Percentiles rank a stretch among this genome's conserved stretches.
Conservation (phyloP, 1,284 basidiomycete species). For the Ceratobasidium sp. region DNA sequence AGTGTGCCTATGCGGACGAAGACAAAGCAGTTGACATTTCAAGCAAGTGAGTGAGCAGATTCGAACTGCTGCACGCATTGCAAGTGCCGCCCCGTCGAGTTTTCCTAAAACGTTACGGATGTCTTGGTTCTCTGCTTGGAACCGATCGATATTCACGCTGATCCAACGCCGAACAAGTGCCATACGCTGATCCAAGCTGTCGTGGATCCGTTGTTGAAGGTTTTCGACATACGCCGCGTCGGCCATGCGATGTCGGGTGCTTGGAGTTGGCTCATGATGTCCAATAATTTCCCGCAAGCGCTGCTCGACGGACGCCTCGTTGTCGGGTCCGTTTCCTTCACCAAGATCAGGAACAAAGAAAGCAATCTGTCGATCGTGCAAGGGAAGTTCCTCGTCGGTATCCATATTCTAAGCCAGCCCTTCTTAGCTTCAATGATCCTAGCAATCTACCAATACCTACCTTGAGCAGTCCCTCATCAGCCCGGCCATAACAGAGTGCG, state of each 20-base stretch:
- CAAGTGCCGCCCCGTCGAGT: conserved; percentile 59
- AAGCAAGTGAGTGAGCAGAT: conserved; percentile 62
- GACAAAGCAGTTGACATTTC: conserved; percentile 52
- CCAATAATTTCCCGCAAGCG: not conserved
- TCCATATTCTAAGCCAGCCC: conserved; percentile 29
- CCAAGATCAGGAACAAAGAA: conserved; percentile 26
- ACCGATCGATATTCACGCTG: conserved; percentile 60
- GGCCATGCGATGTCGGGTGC: not conserved
- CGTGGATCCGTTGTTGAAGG: not conserved
- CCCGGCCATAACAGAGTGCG: not conserved
- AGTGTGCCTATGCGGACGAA: conserved; percentile 26
- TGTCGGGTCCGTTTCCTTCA: not conserved
- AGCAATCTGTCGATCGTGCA: not conserved
- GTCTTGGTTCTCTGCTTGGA: conserved; percentile 58
- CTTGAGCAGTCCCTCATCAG: conserved; percentile 25
- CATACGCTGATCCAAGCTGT: conserved; percentile 52
- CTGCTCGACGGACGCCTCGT: not conserved
- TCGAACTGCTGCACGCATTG: conserved; percentile 60
- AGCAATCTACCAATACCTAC: not conserved
- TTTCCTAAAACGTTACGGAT: conserved; percentile 60
- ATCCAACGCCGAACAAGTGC: conserved; percentile 64
- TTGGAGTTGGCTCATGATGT: not conserved
- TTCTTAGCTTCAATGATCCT: not conserved
- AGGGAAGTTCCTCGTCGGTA: conserved; percentile 32
- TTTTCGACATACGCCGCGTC: not conserved